These are phyloP conservation scores for Aspergillus olivimuriae DNA, from an alignment of 495 filamentous ascomycete species.

Conservation along the genomic window DNA sequence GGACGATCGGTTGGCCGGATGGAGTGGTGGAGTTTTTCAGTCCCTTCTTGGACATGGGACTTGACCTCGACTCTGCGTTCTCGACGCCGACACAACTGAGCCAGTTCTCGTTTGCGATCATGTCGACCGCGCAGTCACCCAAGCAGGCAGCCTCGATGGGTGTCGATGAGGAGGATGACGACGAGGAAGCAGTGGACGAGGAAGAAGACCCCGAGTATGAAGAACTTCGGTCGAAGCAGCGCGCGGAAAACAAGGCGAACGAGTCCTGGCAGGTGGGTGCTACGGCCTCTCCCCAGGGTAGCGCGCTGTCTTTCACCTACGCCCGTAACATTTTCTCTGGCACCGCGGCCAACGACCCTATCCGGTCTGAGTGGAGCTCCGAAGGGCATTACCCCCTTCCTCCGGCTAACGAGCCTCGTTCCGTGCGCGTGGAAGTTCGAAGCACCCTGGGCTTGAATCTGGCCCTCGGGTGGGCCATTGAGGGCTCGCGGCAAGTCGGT, in stretches of 20 bases:
- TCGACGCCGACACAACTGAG: conserved; percentile 17
- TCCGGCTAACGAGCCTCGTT: conserved; percentile 25
- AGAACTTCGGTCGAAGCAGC: conserved; percentile 14
- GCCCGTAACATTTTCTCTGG: conserved; percentile 39
- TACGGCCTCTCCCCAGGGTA: conserved; percentile 21
- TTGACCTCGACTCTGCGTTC: conserved; percentile 17
- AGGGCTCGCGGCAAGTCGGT: conserved; percentile 32
- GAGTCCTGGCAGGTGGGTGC: conserved; percentile 31
- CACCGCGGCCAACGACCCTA: conserved; percentile 22
- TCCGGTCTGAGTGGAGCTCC: conserved; percentile 37
- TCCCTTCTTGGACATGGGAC: conserved; percentile 17
- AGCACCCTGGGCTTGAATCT: conserved; percentile 17
- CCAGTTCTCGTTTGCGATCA: conserved; percentile 30
- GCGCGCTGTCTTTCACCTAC: conserved; percentile 28
- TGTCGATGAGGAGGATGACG: conserved; percentile 23
- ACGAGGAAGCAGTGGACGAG: conserved; percentile 19
- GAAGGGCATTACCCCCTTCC: conserved; percentile 34
- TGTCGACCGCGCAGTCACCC: conserved; percentile 17
- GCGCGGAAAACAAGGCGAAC: conserved; percentile 16
- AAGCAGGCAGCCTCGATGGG: conserved; percentile 3
- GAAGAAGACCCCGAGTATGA: conserved; percentile 18
- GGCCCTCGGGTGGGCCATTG: conserved; percentile 29
- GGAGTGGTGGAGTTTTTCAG: conserved; percentile 16
- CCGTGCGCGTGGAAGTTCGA: conserved; percentile 28
- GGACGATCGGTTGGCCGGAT: conserved; percentile 27